Percentiles rank a stretch among this genome's conserved stretches.
phyloP scores from a whole-genome alignment of 768 basidiomycete species.

The Serendipita sp. region DNA sequence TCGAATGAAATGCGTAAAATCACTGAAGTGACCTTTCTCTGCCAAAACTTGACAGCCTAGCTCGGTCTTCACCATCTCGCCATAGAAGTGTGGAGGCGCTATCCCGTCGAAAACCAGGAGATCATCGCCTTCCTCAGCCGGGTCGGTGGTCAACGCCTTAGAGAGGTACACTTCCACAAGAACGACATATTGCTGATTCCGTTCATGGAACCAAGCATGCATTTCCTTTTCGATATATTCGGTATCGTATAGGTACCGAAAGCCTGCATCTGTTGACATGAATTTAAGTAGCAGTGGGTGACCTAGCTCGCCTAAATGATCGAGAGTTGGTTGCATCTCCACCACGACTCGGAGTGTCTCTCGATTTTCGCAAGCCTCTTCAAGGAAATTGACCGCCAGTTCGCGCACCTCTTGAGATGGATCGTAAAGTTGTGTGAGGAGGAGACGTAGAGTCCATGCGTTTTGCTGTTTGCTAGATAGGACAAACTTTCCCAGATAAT shows the following conservation, averaged over 20 bases:
- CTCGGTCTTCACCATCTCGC: slow-evolving; percentile 93
- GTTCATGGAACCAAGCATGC: slow-evolving; percentile 91
- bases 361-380: slow-evolving; percentile 75
- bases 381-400: slow-evolving; percentile 73
- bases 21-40: slow-evolving; percentile 79
- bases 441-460: slow-evolving; percentile 77
- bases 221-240: slow-evolving; percentile 90
- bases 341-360: slow-evolving; percentile 81
- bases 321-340: slow-evolving; percentile 85
- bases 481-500: slow-evolving; percentile 69
- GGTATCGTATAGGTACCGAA: slow-evolving; percentile 78
- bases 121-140: slow-evolving; percentile 52
- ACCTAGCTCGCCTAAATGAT: slow-evolving; percentile 87
- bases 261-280: slow-evolving; percentile 85
- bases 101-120: slow-evolving; percentile 63
- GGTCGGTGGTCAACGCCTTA: slow-evolving; percentile 45
- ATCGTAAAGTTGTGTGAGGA: slow-evolving; percentile 93
- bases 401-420: slow-evolving; percentile 80
- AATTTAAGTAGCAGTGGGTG: slow-evolving; percentile 83
- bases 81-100: slow-evolving; percentile 91
- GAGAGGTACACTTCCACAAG: slow-evolving; percentile 86
- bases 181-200: slow-evolving; percentile 84
- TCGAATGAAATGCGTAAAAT: slow-evolving; percentile 82
- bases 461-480: slow-evolving; percentile 46
- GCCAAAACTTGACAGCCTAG: slow-evolving; percentile 82